Evolutionary conservation across 1,284 basidiomycete species (phyloP).

Genomic region (Sanghuangporus sanghuang): DNA sequence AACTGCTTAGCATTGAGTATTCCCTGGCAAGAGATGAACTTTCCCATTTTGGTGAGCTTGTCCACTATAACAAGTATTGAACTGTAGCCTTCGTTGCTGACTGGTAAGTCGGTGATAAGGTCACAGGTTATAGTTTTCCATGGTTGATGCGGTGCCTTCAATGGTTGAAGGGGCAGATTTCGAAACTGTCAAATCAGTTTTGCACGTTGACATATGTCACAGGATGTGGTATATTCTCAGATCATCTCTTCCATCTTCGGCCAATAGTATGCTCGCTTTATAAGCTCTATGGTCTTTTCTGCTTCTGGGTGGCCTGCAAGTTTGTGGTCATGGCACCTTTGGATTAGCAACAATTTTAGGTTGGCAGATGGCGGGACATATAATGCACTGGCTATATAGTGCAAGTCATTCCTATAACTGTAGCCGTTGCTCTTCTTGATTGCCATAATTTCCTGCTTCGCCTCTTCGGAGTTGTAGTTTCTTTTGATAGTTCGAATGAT

Average conservation of each 20-base stretch:
- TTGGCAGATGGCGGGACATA: constrained; percentile 13
- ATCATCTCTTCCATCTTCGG: constrained; percentile 18
- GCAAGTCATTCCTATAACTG: neutral
- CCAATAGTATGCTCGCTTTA: constrained; percentile 24
- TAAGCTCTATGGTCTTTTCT: constrained; percentile 27
- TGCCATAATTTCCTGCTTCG: constrained; percentile 17
- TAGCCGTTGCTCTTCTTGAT: neutral
- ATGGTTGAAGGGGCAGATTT: constrained; percentile 18
- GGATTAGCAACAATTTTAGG: neutral
- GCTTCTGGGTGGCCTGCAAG: neutral
- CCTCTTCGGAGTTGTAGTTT: neutral
- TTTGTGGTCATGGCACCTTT: constrained; percentile 14
- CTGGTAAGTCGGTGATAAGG: constrained; percentile 26
- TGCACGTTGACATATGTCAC: constrained; percentile 19
- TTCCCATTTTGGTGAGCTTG: constrained; percentile 28
- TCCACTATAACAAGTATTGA: constrained; percentile 34
- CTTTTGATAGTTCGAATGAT: constrained; percentile 24
- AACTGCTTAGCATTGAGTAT: constrained; percentile 24
- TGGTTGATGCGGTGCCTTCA: constrained; percentile 12
- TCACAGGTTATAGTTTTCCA: constrained; percentile 19
- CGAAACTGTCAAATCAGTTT: constrained; percentile 15
- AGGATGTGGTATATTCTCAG: constrained; percentile 20
- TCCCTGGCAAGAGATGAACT: constrained; percentile 26
- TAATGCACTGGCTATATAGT: neutral
- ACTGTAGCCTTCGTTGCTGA: constrained; percentile 28